These are phyloP conservation scores for Penicillium digitatum DNA, from an alignment of 2,329 filamentous ascomycete species.

Conservation along the genomic window DNA sequence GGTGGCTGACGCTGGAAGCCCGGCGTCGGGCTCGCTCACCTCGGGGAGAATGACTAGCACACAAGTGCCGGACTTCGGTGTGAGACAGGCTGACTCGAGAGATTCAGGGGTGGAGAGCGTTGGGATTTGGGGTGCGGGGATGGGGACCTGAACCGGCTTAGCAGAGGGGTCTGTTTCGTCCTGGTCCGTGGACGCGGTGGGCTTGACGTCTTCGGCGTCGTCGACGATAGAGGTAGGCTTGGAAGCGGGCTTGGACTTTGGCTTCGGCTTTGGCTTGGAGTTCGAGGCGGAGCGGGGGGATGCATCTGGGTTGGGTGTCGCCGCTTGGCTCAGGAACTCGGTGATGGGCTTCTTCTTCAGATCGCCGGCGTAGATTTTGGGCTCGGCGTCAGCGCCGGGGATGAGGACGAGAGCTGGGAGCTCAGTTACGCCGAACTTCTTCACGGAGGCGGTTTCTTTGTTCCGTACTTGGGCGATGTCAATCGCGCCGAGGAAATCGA, in stretches of 20 bases:
- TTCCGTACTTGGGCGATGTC: slow-evolving; percentile 76
- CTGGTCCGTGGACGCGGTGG: slow-evolving; percentile 48
- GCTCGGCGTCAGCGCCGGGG: slow-evolving; percentile 64
- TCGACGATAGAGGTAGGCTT: slow-evolving; percentile 50
- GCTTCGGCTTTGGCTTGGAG: slow-evolving; percentile 38
- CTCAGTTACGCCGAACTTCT: slow-evolving; percentile 69
- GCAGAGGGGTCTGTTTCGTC: slow-evolving; percentile 29
- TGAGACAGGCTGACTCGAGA: slow-evolving; percentile 68
- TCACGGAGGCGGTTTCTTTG: slow-evolving; percentile 69
- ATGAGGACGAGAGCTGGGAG: slow-evolving; percentile 80
- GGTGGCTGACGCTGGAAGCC: slow-evolving; percentile 40
- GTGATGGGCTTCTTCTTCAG: slow-evolving; percentile 80
- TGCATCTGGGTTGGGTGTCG: slow-evolving; percentile 73
- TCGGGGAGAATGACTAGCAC: slow-evolving; percentile 69
- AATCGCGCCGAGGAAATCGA: slow-evolving; percentile 82
- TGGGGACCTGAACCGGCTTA: slow-evolving; percentile 49
- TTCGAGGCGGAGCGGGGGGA: slow-evolving; percentile 24
- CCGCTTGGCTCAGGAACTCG: slow-evolving; percentile 75
- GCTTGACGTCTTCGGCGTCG: slow-evolving; percentile 31
- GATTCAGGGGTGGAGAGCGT: slow-evolving; percentile 61
- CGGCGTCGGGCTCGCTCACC: slow-evolving; percentile 49
- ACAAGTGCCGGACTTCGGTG: slow-evolving; percentile 73
- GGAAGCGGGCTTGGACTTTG: slow-evolving; percentile 46
- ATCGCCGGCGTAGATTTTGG: slow-evolving; percentile 73
- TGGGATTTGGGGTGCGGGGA: slow-evolving; percentile 60